Base-by-base conservation (phyloP, 495 filamentous ascomycete species). In the Talaromyces proteolyticus region DNA sequence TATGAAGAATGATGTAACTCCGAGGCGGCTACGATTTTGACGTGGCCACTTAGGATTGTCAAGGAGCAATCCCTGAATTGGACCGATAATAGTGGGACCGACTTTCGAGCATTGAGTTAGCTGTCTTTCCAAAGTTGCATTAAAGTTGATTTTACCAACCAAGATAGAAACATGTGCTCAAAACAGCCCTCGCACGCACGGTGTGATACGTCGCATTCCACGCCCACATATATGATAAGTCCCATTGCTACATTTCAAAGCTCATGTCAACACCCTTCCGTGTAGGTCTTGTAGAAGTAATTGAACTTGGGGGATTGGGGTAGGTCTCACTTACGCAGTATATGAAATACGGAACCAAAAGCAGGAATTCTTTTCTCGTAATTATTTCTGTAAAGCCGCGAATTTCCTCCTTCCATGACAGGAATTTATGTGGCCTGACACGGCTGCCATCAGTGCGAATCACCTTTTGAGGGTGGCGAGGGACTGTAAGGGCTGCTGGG, bases 161-260 rank as follows among this genome's bases (percentile, higher is more conserved):
- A 11, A 44, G 16, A 22, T 44, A 44, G 22, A 44, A 44, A 1
- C 24, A 10, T n/a, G 42, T 44, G 26, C 42, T 44, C 3, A 44
- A 22, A 21, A 44, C 11, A 25, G 42, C 42, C 3, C 42, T 20
- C 6, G 42, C 42, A 25, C 42, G 18, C 1, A 44, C 42, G n/a
- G 42, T 44, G 21, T 44, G 42, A 44, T 44, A 44, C 20, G 11
- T 3, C 3, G 42, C 42, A 26, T 44, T 44, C 42, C 42, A 44
- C 24, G 5, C 16, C 42, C 42, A 44, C 42, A 44, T 44, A 22
- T 44, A 44, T 6, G 42, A 44, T 10, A 44, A 22, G 26, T 44
- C 42, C 42, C 42, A 44, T 44, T 44, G 42, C 42, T 44, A 44
- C 8, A 16, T 6, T 23, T 25, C 26, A 17, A 41, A 41, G 10